A percentile compares a stretch with the other conserved stretches of the same genome.
Evolutionary conservation across 1,284 basidiomycete species (phyloP).

Genomic region (Moesziomyces parantarcticus): DNA sequence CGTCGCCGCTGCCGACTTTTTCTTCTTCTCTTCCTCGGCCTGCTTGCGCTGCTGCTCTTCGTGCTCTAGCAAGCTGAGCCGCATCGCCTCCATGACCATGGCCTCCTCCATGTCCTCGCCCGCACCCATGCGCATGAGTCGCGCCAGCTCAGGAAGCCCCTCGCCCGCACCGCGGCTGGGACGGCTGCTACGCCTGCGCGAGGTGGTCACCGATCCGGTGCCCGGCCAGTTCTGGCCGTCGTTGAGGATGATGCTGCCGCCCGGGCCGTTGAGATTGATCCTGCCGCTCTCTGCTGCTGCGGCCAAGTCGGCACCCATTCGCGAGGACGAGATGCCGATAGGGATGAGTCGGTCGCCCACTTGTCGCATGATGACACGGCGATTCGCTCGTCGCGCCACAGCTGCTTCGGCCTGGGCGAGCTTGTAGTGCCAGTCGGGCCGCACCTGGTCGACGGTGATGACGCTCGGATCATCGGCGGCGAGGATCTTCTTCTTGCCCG

Average conservation of each 20-base stretch:
- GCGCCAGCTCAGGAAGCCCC: constrained; percentile 75
- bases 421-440: constrained; percentile 64
- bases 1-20: constrained; percentile 10
- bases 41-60: constrained; percentile 70
- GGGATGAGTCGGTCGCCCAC: constrained; percentile 96
- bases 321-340: constrained; percentile 82
- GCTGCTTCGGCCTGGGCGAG: constrained; percentile 57
- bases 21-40: constrained; percentile 57
- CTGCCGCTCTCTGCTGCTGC: constrained; percentile 49
- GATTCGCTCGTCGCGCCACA: constrained; percentile 75
- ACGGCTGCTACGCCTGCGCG: constrained; percentile 41
- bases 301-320: constrained; percentile 69
- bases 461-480: constrained; percentile 53
- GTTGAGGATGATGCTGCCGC: constrained; percentile 65
- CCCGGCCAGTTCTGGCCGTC: constrained; percentile 54
- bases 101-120: constrained; percentile 91
- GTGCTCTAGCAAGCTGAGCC: constrained; percentile 90
- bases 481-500: constrained; percentile 49
- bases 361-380: constrained; percentile 97
- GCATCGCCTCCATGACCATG: constrained; percentile 99
- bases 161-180: constrained; percentile 30
- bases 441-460: constrained; percentile 61
- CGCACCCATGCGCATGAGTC: constrained; percentile 82
- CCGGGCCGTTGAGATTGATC: constrained; percentile 58
- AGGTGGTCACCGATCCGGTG: constrained; percentile 18